A percentile compares a stretch with the other conserved stretches of the same genome.
Conservation (phyloP, 2,329 filamentous ascomycete species). For the Calycina herbarum region DNA sequence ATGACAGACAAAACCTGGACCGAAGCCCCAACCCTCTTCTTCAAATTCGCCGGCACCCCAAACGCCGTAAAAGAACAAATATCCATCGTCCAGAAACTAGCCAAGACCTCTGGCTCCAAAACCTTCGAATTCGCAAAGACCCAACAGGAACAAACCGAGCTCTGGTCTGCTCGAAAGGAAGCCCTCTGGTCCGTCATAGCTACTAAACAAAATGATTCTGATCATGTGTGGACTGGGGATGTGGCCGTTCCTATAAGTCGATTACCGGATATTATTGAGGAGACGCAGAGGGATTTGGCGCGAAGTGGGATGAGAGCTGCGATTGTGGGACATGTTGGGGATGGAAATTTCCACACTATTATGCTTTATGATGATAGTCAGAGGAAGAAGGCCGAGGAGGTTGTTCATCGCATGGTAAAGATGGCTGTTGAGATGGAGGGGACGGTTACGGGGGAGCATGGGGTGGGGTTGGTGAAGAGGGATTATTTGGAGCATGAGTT, state of each 20-base stretch:
- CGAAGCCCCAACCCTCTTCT: constrained; percentile 76
- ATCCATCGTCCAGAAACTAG: constrained; percentile 62
- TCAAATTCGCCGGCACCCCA: constrained; percentile 77
- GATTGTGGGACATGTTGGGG: constrained; percentile 72
- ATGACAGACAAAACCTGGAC: constrained; percentile 67
- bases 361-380: constrained; percentile 67
- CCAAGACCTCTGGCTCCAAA: constrained; percentile 60
- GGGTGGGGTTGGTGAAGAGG: constrained; percentile 79
- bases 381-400: constrained; percentile 62
- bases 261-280: constrained; percentile 73
- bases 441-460: constrained; percentile 83
- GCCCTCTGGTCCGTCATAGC: constrained; percentile 80
- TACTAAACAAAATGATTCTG: constrained; percentile 56
- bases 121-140: constrained; percentile 76
- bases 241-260: constrained; percentile 79
- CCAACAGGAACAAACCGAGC: constrained; percentile 68
- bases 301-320: constrained; percentile 58
- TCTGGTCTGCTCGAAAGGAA: constrained; percentile 84
- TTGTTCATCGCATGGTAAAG: constrained; percentile 85
- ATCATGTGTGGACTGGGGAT: constrained; percentile 82
- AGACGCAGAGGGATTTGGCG: constrained; percentile 64
- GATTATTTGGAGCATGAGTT: constrained; percentile 81
- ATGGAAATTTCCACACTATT: constrained; percentile 77
- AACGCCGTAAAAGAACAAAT: constrained; percentile 77
- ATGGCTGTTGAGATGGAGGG: constrained; percentile 81